Conservation (phyloP, 306 rosid genomes). For the Sindora glabra region DNA sequence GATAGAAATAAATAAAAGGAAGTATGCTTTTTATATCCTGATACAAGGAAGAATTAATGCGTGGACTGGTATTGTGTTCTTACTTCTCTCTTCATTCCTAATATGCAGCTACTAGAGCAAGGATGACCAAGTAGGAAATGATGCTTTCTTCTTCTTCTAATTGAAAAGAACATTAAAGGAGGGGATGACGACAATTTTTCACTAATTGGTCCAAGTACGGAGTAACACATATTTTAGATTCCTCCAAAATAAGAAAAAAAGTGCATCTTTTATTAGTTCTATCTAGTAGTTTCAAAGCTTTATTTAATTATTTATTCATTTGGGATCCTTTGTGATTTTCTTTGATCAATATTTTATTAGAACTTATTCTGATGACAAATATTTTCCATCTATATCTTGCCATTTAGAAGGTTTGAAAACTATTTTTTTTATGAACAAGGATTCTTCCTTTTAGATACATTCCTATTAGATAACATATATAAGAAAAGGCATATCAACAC, state of each 20-base stretch:
- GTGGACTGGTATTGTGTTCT: slow-evolving; percentile 7
- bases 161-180: too few species aligned
- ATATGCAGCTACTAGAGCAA: slow-evolving; percentile 96
- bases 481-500: too few species aligned
- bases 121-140: too few species aligned
- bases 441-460: too few species aligned
- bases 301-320: too few species aligned
- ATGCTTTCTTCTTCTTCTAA: too few species aligned
- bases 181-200: slow-evolving; percentile 86
- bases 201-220: slow-evolving; percentile 38
- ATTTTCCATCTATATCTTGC: slow-evolving; percentile 37
- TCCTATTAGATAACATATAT: too few species aligned
- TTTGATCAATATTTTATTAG: slow-evolving; percentile 1
- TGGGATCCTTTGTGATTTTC: too few species aligned
- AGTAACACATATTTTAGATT: background rate
- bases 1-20: background rate
- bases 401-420: slow-evolving; percentile 95
- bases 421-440: slow-evolving; percentile 79
- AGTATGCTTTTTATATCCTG: background rate
- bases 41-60: background rate
- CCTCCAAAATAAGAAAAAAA: too few species aligned
- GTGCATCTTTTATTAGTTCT: too few species aligned
- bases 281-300: too few species aligned
- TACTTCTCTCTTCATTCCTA: slow-evolving; percentile 25
- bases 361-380: background rate